Conservation (phyloP, 495 filamentous ascomycete genomes). For the Cercophora sp. region DNA sequence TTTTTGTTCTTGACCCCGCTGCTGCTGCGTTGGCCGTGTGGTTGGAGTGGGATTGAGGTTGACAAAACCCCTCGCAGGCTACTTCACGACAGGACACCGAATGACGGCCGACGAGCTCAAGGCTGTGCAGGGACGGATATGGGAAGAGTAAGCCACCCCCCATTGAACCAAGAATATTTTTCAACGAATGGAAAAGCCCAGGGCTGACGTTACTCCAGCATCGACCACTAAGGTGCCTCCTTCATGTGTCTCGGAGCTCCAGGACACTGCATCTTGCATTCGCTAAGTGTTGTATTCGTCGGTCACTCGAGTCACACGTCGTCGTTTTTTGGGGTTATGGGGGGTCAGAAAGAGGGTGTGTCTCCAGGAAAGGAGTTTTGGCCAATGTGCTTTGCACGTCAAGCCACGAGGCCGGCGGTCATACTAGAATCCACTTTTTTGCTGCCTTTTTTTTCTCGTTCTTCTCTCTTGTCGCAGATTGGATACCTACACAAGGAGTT, state of each 20-base stretch:
- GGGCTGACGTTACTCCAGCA: constrained; percentile 36
- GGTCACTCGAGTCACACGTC: background rate
- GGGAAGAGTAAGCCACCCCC: constrained; percentile 68
- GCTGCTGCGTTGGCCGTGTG: too few relatives aligned
- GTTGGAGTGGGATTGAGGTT: constrained; percentile 8
- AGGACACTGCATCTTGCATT: constrained; percentile 1
- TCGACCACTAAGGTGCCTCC: constrained; percentile 29
- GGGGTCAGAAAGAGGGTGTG: too few relatives aligned
- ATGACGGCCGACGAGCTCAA: constrained; percentile 83
- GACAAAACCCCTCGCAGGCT: constrained; percentile 37
- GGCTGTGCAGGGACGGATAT: constrained; percentile 82
- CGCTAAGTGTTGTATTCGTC: background rate
- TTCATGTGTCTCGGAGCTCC: constrained; percentile 5
- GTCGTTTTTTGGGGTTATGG: background rate
- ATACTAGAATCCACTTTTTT: background rate
- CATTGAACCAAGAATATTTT: background rate
- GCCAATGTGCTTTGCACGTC: background rate
- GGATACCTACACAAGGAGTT: background rate
- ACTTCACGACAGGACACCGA: constrained; percentile 85
- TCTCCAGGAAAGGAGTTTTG: background rate
- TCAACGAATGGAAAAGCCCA: constrained; percentile 14
- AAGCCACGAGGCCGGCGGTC: background rate
- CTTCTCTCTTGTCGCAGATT: too few relatives aligned
- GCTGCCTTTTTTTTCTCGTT: too few relatives aligned
- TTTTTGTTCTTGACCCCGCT: too few relatives aligned